Percentiles rank a stretch among this genome's conserved stretches.
These are phyloP conservation scores for Hymenoscyphus albidus DNA, from an alignment of 2,329 filamentous ascomycete genomes.

Conservation along the genomic window DNA sequence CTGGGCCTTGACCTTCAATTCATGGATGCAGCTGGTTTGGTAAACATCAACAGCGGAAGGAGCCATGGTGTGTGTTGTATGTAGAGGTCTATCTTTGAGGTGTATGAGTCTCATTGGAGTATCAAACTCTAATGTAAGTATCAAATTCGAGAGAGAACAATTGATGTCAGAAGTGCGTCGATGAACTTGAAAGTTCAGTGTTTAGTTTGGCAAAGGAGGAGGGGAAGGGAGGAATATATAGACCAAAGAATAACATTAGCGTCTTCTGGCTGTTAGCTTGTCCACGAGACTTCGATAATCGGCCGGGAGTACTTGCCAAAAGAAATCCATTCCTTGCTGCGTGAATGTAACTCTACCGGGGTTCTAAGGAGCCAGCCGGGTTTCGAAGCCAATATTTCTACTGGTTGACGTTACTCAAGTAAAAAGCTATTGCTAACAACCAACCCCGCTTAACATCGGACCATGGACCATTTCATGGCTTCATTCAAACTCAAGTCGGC, in stretches of 20 bases:
- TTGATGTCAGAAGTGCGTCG: neutral
- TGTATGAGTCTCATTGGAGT: too few species aligned
- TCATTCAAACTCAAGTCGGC: neutral
- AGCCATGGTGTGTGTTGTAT: slow-evolving; percentile 15
- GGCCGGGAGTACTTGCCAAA: neutral
- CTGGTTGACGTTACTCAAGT: neutral
- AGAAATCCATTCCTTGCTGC: neutral
- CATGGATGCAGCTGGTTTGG: slow-evolving; percentile 14
- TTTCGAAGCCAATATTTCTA: neutral
- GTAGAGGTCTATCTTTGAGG: neutral
- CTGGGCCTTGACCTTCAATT: slow-evolving; percentile 19
- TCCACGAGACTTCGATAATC: neutral
- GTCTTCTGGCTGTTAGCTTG: neutral
- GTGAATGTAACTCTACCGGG: neutral
- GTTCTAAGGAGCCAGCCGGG: neutral
- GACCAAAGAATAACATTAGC: neutral
- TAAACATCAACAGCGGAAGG: slow-evolving; percentile 21
- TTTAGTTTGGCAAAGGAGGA: neutral
- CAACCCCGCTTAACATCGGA: neutral
- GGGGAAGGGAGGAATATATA: neutral
- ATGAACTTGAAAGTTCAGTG: neutral
- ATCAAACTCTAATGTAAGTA: neutral
- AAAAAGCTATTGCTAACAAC: neutral
- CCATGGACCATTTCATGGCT: neutral
- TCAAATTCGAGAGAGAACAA: neutral